Base-by-base conservation (phyloP, 2,329 filamentous ascomycete genomes). In the Ophiostoma himal-ulmi region DNA sequence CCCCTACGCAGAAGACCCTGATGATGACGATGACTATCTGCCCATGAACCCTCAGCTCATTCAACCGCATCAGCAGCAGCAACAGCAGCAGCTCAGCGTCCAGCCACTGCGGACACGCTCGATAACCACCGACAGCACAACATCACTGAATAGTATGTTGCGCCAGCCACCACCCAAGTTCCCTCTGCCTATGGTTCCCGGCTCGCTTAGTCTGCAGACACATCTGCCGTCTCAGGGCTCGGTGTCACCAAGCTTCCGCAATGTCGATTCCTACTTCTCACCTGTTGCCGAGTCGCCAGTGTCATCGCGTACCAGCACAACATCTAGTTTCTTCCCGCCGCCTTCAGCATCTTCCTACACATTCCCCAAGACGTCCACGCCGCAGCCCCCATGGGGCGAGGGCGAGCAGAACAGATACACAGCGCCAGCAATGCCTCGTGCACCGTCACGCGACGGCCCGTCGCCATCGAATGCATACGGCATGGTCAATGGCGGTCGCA, bases 181-280 rank as follows among this genome's bases (percentile, higher is more conserved):
- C 78, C 91, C 91, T 11, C 80, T 91, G 71, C 86, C 86, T 39
- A 83, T 85, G 37, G 83, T 83, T 0, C 83, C 86, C 1, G 78
- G 79, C 1, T 79, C 86, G 57, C 84, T 97, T 64, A 93, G 88
- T 72, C 80, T 97, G 36, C 91, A 94, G 76, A 89, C 86, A 0
- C 82, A 84, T 73, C 73, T 79, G 67, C 73, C 74, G 10, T 73
- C 76, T 22, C 75, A 76, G 22, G 77, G 81, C 65, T 80, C 83
- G 68, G 79, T 80, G 69, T 92, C 91, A 17, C 90, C 92, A 1
- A 82, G 83, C 36, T 83, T 86, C 26, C 84, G 86, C 68, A 83
- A 82, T 48, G 86, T 83, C n/a, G 92, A 93, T 71, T 97, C 94
- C 3, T 98, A 97, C 80, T 99, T 99, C 79, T 98, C 94, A 0